Conservation (phyloP, 345 rosid species). For the Geranium rotundifolium region DNA sequence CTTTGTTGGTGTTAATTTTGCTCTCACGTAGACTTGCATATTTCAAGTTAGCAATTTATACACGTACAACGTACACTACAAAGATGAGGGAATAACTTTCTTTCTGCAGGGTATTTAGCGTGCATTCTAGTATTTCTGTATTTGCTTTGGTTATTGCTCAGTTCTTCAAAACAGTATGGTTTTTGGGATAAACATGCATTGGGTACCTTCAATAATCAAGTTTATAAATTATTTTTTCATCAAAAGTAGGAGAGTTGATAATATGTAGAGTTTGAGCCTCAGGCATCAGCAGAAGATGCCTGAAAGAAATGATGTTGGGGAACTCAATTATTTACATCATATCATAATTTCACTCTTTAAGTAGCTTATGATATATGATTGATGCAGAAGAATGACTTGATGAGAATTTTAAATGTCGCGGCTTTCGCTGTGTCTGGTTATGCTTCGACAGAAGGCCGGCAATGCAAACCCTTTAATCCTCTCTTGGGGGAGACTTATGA, state of each 20-base stretch:
- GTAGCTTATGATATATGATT: not conserved
- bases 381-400: slow-evolving; percentile 83
- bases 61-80: no score
- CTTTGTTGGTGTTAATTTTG: no score
- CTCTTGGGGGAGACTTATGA: slow-evolving; percentile 97
- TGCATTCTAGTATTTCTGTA: not conserved
- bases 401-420: slow-evolving; percentile 85
- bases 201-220: no score
- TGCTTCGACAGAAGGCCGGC: slow-evolving; percentile 97
- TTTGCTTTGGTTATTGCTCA: no score
- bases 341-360: not conserved
- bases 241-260: not conserved
- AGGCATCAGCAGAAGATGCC: no score
- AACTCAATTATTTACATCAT: no score
- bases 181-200: slow-evolving; percentile 1
- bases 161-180: not conserved
- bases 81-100: no score
- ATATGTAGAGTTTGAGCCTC: not conserved
- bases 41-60: not conserved
- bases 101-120: not conserved
- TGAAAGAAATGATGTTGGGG: no score
- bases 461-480: slow-evolving; percentile 97
- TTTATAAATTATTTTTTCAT: no score
- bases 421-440: slow-evolving; percentile 99
- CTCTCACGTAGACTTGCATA: not conserved